These are phyloP conservation scores for Imleria badia DNA, from an alignment of 768 basidiomycete species.

Conservation along the genomic window DNA sequence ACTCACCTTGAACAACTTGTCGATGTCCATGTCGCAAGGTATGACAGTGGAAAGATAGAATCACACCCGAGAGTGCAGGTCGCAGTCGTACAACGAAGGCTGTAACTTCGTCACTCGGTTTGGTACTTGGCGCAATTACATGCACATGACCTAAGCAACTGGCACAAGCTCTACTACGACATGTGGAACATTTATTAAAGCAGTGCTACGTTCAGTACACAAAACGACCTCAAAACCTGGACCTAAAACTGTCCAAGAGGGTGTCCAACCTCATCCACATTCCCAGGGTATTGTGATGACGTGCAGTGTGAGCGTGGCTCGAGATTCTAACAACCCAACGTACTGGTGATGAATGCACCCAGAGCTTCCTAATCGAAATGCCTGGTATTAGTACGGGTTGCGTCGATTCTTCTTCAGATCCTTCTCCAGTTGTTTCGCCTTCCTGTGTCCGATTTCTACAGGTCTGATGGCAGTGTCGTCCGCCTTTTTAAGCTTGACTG, in stretches of 20 bases:
- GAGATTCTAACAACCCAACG: constrained; percentile 24
- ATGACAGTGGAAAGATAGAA: not conserved
- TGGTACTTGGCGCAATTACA: too few relatives aligned
- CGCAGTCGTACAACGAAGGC: too few relatives aligned
- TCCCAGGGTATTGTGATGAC: constrained; percentile 6
- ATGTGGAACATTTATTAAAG: not conserved
- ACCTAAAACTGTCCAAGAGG: not conserved
- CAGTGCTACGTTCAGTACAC: constrained; percentile 2
- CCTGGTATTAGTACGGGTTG: constrained; percentile 68
- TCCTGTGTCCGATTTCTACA: constrained; percentile 91
- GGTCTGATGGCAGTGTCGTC: constrained; percentile 82
- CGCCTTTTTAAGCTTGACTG: constrained; percentile 95
- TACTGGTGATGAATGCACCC: constrained; percentile 22
- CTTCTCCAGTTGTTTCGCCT: constrained; percentile 87
- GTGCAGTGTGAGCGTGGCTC: constrained; percentile 25
- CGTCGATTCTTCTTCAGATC: constrained; percentile 86
- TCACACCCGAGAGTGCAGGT: too few relatives aligned
- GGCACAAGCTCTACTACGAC: not conserved
- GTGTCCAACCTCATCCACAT: constrained; percentile 9
- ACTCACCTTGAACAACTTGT: constrained; percentile 49
- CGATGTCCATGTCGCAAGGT: constrained; percentile 42
- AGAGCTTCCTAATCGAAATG: not conserved
- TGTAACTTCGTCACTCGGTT: too few relatives aligned
- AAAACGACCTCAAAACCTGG: not conserved
- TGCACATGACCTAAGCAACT: constrained; percentile 19